Base-by-base conservation (phyloP, 164 flowering plant species). In the Houttuynia cordata region DNA sequence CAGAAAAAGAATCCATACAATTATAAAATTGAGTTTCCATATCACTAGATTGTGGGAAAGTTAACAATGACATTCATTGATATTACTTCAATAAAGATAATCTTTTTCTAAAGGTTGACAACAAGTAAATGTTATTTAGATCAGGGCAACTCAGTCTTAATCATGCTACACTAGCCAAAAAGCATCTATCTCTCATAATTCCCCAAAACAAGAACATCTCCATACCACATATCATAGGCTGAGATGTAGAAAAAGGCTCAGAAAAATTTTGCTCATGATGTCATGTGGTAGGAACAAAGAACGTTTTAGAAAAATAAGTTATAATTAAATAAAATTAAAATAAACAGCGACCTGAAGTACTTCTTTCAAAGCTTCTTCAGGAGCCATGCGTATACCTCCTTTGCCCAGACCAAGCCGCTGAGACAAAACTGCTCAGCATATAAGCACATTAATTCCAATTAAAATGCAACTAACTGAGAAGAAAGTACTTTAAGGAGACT, bases 341-440 rank as follows among this genome's bases (percentile, higher is more conserved):
- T 30, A 71, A 40, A 60, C 19, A 57, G 61, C 25, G 14, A 90
- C 99, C 93, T 94, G 91, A 74, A 94, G 96, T 71, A 85, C 63
- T 71, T 88, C 91, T 60, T 72, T 75, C 63, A 94, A 64, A 67
- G 89, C 84, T 76, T 91, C 99, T 76, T 86, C 93, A 61, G 99
- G 93, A 74, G 96, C 96, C 99, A 88, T 94, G 67, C 99, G 81
- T 65, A 94, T 34, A 53, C 99, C 99, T 62, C 95, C 96, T 78
- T 94, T 94, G 58, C 99, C 99, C 77, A 90, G 72, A 67, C 99
- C 99, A 80, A 94, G 97, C 73, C 97, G 83, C 75, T 78, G 89
- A 67, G 99, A 88, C 57, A 94, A 68, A 80, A 91, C 99, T 94
- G 92, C 78, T 70, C 81, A 76, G 68, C 65, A 67, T 69, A 52